Percentiles rank a stretch among this genome's conserved stretches.
phyloP scores from a whole-genome alignment of 2,329 filamentous ascomycete species.

The Alternaria ventricosa region DNA sequence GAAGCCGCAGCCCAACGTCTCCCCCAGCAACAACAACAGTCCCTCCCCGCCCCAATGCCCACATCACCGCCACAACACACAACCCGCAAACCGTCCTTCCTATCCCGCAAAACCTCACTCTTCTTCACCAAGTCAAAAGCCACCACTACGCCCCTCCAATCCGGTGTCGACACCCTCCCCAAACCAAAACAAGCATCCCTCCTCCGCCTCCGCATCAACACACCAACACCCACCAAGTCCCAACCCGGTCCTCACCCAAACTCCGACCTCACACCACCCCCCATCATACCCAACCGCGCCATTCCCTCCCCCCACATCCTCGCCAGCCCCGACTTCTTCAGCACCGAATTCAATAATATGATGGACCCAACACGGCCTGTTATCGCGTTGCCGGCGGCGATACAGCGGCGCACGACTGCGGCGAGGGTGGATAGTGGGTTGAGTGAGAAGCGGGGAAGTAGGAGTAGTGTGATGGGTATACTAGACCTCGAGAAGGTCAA shows the following conservation, averaged over 20 bases:
- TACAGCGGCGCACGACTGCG: not conserved
- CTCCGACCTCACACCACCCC: not conserved
- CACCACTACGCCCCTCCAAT: not conserved
- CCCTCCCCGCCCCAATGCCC: not conserved
- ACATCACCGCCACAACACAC: constrained; percentile 2
- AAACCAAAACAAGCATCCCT: constrained; percentile 20
- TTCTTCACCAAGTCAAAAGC: constrained; percentile 11
- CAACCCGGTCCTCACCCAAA: not conserved
- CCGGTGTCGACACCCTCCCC: constrained; percentile 1
- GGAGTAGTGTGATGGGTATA: constrained; percentile 4
- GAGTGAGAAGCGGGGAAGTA: constrained; percentile 4
- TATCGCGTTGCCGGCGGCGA: not conserved
- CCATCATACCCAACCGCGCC: constrained; percentile 1
- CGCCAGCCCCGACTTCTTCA: constrained; percentile 7
- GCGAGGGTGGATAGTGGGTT: constrained; percentile 10
- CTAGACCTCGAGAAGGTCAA: constrained; percentile 13
- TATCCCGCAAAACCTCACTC: constrained; percentile 17
- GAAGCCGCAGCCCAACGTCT: not conserved
- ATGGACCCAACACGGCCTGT: not conserved
- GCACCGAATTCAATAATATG: not conserved
- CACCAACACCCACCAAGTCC: constrained; percentile 6
- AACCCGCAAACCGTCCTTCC: not conserved
- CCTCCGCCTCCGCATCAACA: constrained; percentile 22
- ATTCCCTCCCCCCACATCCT: not conserved
- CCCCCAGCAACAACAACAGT: not conserved